phyloP scores from a whole-genome alignment of 805 yeast genomes.

The Wickerhamomyces subpelliculosus region DNA sequence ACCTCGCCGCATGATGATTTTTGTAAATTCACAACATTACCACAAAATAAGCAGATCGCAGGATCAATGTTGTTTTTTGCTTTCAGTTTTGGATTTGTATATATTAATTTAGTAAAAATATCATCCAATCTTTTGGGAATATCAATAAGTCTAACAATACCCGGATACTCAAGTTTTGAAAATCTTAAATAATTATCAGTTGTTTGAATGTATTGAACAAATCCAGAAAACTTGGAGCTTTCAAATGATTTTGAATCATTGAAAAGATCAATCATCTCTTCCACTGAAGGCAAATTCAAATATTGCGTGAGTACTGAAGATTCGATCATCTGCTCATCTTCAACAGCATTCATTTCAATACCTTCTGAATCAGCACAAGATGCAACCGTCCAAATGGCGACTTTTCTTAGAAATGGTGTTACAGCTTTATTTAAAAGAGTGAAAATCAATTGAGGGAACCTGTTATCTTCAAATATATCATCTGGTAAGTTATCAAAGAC shows the following conservation, averaged over 20 bases:
- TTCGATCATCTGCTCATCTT: conserved; percentile 44
- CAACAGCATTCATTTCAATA: conserved; percentile 21
- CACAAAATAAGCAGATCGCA: conserved; percentile 84
- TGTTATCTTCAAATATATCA: conserved; percentile 14
- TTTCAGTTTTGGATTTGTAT: conserved; percentile 34
- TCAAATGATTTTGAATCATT: conserved; percentile 19
- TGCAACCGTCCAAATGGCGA: conserved; percentile 49
- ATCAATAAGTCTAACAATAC: conserved; percentile 31
- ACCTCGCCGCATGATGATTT: conserved; percentile 44
- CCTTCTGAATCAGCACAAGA: conserved; percentile 40
- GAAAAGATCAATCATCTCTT: conserved; percentile 13
- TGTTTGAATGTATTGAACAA: conserved; percentile 11
- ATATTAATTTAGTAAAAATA: conserved; percentile 56
- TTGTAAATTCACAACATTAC: conserved; percentile 61
- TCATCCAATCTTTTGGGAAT: conserved; percentile 63
- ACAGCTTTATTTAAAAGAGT: conserved; percentile 48
- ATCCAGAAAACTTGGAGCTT: conserved; percentile 9
- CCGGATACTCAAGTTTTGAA: conserved; percentile 51
- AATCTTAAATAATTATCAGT: conserved; percentile 17
- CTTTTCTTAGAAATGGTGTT: conserved; percentile 60
- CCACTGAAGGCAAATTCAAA: conserved; percentile 39
- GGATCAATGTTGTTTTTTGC: conserved; percentile 52
- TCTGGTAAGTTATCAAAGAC: conserved; percentile 23
- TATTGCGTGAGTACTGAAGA: conserved; percentile 45
- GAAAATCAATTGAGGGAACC: conserved; percentile 36